Conservation (phyloP, 2,329 filamentous ascomycete genomes). For the Ophiostoma novo-ulmi region DNA sequence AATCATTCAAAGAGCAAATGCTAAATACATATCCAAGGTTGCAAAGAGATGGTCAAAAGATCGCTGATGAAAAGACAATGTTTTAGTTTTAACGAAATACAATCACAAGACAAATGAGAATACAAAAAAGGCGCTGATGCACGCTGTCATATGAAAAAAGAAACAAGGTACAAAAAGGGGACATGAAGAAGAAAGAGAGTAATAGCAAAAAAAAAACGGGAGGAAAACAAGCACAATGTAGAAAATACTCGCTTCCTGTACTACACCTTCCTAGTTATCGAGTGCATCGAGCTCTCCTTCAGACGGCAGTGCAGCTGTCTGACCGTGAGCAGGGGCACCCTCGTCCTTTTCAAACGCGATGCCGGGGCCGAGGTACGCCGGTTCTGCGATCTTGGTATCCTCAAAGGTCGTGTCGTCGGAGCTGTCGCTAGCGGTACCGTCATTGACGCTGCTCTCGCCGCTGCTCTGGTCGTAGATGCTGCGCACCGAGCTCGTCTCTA, state of each 20-base stretch:
- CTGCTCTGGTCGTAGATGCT: constrained; percentile 25
- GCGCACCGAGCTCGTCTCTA: constrained; percentile 30
- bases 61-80: not conserved
- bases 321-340: constrained; percentile 33
- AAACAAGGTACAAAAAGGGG: not conserved
- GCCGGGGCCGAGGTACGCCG: constrained; percentile 48
- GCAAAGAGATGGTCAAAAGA: not conserved
- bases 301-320: constrained; percentile 38
- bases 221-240: too few relatives aligned
- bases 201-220: not conserved
- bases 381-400: constrained; percentile 36
- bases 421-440: constrained; percentile 13
- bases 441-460: constrained; percentile 26
- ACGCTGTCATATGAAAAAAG: not conserved
- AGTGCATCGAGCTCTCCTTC: constrained; percentile 42
- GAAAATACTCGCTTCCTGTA: not conserved
- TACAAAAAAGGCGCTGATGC: not conserved
- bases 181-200: not conserved
- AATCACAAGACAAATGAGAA: not conserved
- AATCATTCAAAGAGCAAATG: not conserved
- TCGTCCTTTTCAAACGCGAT: constrained; percentile 50
- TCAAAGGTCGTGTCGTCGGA: constrained; percentile 6
- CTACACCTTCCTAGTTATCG: constrained; percentile 33
- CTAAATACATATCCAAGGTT: not conserved
- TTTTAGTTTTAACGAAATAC: not conserved